phyloP scores from a whole-genome alignment of 345 rosid species.

The Citrus australasica region DNA sequence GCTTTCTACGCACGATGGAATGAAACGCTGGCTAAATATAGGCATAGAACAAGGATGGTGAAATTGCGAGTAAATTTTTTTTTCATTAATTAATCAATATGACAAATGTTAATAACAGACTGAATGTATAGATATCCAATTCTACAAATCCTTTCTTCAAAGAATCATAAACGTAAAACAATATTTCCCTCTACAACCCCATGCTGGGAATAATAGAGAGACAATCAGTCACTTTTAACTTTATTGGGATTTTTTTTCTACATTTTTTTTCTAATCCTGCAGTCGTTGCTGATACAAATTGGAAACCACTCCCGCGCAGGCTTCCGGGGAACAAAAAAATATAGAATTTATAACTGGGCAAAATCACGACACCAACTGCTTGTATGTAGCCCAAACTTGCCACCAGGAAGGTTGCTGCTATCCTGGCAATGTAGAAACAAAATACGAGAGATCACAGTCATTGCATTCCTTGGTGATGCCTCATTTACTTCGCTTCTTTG shows the following conservation, averaged over 20 bases:
- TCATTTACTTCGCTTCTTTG: slow-evolving; percentile 92
- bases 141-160: slow-evolving; percentile 38
- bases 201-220: slow-evolving; percentile 29
- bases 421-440: slow-evolving; percentile 21
- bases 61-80: not conserved
- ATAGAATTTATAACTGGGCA: slow-evolving; percentile 13
- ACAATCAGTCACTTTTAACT: slow-evolving; percentile 25
- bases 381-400: slow-evolving; percentile 9
- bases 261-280: slow-evolving; percentile 36
- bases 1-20: not conserved
- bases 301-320: slow-evolving; percentile 30
- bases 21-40: too few species aligned
- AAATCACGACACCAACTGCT: slow-evolving; percentile 29
- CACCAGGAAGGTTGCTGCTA: slow-evolving; percentile 13
- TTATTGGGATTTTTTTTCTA: slow-evolving; percentile 31
- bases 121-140: slow-evolving; percentile 30
- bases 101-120: slow-evolving; percentile 52
- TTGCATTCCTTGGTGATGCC: not conserved
- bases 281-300: slow-evolving; percentile 38
- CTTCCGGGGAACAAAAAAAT: slow-evolving; percentile 27
- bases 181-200: slow-evolving; percentile 34
- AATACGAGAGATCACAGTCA: slow-evolving; percentile 10
- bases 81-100: slow-evolving; percentile 56
- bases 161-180: slow-evolving; percentile 38
- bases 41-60: not conserved